These are phyloP conservation scores for Microsporum canis DNA, from an alignment of 2,329 filamentous ascomycete species.

Conservation along the genomic window DNA sequence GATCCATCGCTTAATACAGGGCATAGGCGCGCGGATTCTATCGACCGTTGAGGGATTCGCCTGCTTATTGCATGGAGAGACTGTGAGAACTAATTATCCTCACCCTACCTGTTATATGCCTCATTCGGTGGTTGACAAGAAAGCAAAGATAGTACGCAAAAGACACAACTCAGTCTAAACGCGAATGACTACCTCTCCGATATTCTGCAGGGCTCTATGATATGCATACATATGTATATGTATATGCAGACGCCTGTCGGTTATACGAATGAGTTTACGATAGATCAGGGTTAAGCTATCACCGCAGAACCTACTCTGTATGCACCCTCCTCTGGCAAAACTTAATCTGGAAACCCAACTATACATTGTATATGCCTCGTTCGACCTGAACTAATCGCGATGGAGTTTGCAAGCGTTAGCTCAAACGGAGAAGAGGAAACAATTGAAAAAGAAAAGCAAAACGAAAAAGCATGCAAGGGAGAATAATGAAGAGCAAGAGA, in stretches of 20 bases:
- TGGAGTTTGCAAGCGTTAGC: background rate
- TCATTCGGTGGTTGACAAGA: background rate
- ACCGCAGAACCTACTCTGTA: background rate
- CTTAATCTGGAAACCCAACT: background rate
- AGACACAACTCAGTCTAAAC: background rate
- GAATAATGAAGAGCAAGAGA: background rate
- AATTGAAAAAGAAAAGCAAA: background rate
- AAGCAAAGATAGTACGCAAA: background rate
- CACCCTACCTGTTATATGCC: background rate
- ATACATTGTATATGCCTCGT: background rate
- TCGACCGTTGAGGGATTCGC: background rate
- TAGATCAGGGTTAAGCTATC: slow-evolving; percentile 1
- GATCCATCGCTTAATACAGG: background rate
- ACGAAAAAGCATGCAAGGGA: background rate
- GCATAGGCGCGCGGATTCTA: slow-evolving; percentile 1
- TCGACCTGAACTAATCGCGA: background rate
- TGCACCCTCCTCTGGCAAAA: background rate
- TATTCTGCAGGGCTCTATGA: slow-evolving; percentile 1
- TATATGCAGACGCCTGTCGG: background rate
- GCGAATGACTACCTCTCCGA: background rate
- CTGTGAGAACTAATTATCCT: background rate
- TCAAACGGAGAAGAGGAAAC: background rate
- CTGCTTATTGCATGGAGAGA: background rate
- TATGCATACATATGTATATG: background rate
- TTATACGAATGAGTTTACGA: background rate